These are phyloP conservation scores for Vaccinium myrtillus DNA, from an alignment of 148 eudicot species.

Conservation along the genomic window DNA sequence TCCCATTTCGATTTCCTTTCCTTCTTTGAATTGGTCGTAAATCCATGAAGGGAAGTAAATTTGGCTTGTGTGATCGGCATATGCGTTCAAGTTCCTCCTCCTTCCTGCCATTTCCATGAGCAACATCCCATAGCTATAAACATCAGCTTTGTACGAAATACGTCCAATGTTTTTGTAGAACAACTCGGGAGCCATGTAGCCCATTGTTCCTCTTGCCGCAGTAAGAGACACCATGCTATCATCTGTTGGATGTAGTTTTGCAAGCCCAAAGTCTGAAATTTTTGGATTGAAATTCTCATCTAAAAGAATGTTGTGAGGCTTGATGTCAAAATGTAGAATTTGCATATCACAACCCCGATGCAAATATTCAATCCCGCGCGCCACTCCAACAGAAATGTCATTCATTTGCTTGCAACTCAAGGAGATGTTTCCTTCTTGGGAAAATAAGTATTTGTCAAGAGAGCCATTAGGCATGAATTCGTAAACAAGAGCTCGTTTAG, in stretches of 20 bases:
- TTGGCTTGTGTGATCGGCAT: background rate
- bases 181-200: background rate
- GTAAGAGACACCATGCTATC: conserved; percentile 12
- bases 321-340: conserved; percentile 17
- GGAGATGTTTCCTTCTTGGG: conserved; percentile 4
- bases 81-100: background rate
- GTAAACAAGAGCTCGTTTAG: conserved; percentile 13
- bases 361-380: conserved; percentile 24
- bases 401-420: conserved; percentile 22
- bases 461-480: conserved; percentile 31
- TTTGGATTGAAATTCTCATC: conserved; percentile 24
- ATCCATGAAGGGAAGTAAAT: background rate
- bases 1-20: conserved; percentile 1
- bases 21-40: background rate
- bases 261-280: conserved; percentile 26
- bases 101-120: background rate
- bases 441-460: conserved; percentile 25
- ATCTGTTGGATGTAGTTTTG: conserved; percentile 19
- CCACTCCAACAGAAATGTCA: conserved; percentile 24
- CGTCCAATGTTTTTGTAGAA: background rate
- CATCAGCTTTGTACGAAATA: background rate
- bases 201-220: conserved; percentile 5
- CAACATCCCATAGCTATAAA: background rate
- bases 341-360: conserved; percentile 30
- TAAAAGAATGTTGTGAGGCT: background rate